Evolutionary conservation across 2,329 filamentous ascomycete species (phyloP).

Genomic region (Claviceps pusilla): DNA sequence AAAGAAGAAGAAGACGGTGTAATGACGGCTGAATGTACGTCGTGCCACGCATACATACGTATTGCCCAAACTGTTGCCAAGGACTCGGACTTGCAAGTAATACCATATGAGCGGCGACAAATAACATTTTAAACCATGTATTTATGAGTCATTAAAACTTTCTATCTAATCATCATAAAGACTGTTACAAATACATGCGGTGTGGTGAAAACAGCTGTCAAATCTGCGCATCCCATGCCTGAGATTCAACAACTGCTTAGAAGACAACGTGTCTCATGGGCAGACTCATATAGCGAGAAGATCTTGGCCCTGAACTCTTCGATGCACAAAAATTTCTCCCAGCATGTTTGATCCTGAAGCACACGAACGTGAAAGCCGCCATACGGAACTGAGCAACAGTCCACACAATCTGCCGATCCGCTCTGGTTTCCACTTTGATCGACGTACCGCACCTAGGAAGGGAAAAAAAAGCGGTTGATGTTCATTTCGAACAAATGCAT

Average conservation of each 20-base stretch:
- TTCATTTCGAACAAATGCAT: not conserved
- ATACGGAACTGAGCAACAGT: not conserved
- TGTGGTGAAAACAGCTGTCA: not conserved
- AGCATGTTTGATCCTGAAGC: not conserved
- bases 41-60: not conserved
- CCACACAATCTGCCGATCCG: not conserved
- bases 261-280: not conserved
- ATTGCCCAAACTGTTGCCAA: not conserved
- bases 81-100: not conserved
- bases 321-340: not conserved
- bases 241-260: not conserved
- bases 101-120: not conserved
- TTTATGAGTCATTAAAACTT: not conserved
- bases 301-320: not conserved
- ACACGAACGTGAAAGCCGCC: not conserved
- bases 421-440: not conserved
- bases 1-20: conserved; percentile 47
- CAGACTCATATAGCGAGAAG: not conserved
- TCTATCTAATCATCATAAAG: not conserved
- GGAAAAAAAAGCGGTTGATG: not conserved
- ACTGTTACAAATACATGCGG: not conserved
- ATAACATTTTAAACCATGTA: not conserved
- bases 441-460: not conserved
- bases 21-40: conserved; percentile 29
- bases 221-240: not conserved